Conservation (phyloP, 116 monocot species). For the Cymodocea nodosa region DNA sequence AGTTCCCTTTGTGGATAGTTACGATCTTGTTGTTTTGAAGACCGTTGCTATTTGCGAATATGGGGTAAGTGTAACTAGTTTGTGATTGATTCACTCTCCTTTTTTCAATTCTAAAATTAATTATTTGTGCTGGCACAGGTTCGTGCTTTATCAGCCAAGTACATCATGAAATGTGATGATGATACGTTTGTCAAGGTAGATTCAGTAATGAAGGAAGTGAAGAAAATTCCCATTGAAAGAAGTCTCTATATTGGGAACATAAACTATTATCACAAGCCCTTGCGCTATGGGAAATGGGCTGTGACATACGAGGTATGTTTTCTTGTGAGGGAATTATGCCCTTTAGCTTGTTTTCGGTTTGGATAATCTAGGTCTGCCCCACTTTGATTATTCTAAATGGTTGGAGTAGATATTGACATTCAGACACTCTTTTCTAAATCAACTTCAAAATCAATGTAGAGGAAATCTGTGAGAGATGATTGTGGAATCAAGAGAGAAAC, state of each 20-base stretch:
- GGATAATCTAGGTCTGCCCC: too few species aligned
- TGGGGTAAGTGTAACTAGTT: slow-evolving; percentile 23
- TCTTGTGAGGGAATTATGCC: too few species aligned
- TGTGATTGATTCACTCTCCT: neutral
- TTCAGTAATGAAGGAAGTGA: slow-evolving; percentile 57
- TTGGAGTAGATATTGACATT: too few species aligned
- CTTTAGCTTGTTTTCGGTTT: too few species aligned
- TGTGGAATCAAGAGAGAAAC: too few species aligned
- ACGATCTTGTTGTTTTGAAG: slow-evolving; percentile 66
- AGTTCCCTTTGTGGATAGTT: slow-evolving; percentile 58
- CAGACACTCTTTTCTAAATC: too few species aligned
- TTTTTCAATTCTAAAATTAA: neutral
- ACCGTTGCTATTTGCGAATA: slow-evolving; percentile 63
- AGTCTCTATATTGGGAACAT: slow-evolving; percentile 91
- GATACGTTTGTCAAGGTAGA: slow-evolving; percentile 89
- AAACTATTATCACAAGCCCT: slow-evolving; percentile 82
- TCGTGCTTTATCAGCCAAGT: slow-evolving; percentile 44
- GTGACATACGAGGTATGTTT: slow-evolving; percentile 88
- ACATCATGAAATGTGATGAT: slow-evolving; percentile 98
- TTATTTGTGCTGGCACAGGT: slow-evolving; percentile 19
- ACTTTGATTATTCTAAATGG: too few species aligned
- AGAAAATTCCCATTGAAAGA: slow-evolving; percentile 41
- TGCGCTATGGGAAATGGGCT: slow-evolving; percentile 91
- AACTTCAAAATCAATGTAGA: too few species aligned
- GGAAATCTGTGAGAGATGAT: too few species aligned